Evolutionary conservation across 306 rosid species (phyloP).

Genomic region (Corylus heterophylla): DNA sequence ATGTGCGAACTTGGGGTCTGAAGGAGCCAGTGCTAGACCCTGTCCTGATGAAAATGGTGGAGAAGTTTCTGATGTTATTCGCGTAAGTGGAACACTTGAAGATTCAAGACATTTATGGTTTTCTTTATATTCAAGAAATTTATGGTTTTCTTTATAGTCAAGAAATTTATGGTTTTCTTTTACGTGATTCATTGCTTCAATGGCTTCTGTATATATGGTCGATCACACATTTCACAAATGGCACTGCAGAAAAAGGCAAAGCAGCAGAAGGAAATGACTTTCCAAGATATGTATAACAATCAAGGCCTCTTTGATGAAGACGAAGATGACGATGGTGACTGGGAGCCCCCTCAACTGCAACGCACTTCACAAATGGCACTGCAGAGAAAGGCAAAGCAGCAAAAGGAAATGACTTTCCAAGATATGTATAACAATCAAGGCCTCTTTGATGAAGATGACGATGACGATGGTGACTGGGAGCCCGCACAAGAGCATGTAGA

Average conservation of each 20-base stretch:
- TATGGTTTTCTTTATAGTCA: not conserved
- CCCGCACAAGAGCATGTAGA: slow-evolving; percentile 60
- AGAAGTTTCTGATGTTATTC: slow-evolving; percentile 34
- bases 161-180: not conserved
- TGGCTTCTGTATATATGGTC: too few species aligned
- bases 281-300: slow-evolving; percentile 63
- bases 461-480: slow-evolving; percentile 89
- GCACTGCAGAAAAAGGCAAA: slow-evolving; percentile 46
- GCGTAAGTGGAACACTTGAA: slow-evolving; percentile 34
- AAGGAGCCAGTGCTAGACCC: slow-evolving; percentile 31
- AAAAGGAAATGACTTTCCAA: slow-evolving; percentile 67
- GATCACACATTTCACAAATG: too few species aligned
- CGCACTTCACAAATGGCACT: not conserved
- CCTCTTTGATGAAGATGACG: slow-evolving; percentile 55
- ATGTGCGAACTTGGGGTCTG: slow-evolving; percentile 32
- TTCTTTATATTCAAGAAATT: not conserved
- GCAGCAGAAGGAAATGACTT: slow-evolving; percentile 62
- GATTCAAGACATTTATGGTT: not conserved
- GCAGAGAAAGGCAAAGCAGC: slow-evolving; percentile 51
- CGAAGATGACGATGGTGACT: slow-evolving; percentile 72
- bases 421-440: slow-evolving; percentile 58
- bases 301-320: slow-evolving; percentile 54
- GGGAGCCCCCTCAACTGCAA: slow-evolving; percentile 63
- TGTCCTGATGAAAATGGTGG: slow-evolving; percentile 31
- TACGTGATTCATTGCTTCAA: slow-evolving; percentile 24